A percentile compares a stretch with the other conserved stretches of the same genome.
phyloP scores from a whole-genome alignment of 2,329 filamentous ascomycete genomes.

The Diaporthe sp. region DNA sequence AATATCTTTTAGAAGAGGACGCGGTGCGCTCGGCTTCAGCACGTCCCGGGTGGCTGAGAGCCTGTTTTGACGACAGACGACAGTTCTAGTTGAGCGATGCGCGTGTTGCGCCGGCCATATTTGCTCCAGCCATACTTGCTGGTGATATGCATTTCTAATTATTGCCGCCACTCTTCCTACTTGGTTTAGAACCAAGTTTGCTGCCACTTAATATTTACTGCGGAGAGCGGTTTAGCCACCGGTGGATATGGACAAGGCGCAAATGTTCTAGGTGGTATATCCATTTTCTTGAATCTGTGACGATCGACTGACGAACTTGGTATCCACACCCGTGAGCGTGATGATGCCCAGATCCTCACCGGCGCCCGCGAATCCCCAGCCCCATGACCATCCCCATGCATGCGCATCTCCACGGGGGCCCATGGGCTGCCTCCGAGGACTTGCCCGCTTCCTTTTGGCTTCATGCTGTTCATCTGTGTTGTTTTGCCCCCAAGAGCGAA shows the following conservation, averaged over 20 bases:
- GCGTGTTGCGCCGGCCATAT: not conserved
- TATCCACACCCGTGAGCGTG: not conserved
- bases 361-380: not conserved
- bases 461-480: not conserved
- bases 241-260: not conserved
- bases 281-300: not conserved
- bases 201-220: not conserved
- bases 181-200: not conserved
- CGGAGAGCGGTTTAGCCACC: not conserved
- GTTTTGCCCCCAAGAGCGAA: too few species aligned
- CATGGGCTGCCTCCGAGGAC: not conserved
- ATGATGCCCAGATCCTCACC: not conserved
- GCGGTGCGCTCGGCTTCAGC: conserved; percentile 4
- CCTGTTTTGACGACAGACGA: conserved; percentile 17
- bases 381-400: conserved; percentile 15
- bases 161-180: not conserved
- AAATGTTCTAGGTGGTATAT: not conserved
- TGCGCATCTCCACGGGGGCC: not conserved
- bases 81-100: not conserved
- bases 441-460: not conserved
- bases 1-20: not conserved
- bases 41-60: conserved; percentile 24
- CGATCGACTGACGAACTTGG: conserved; percentile 2
- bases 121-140: not conserved
- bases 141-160: not conserved